phyloP scores from a whole-genome alignment of 192 early-diverging fungal species.

The Cetraspora pellucida region DNA sequence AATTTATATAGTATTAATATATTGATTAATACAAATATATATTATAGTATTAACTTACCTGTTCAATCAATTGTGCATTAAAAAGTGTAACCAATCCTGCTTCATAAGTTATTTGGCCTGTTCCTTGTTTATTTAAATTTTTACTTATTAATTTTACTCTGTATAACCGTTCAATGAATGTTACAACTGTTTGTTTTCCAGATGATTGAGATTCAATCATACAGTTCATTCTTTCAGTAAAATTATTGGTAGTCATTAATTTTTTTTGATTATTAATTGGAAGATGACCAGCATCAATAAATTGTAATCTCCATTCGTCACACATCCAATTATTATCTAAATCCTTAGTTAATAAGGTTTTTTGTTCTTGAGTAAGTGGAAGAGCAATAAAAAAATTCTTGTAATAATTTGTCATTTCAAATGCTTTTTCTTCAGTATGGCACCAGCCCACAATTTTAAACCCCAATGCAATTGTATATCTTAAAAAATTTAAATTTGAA shows the following conservation, averaged over 20 bases:
- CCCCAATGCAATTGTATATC: background rate
- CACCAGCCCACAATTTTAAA: background rate
- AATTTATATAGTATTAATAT: background rate
- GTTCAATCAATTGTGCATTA: too few relatives aligned
- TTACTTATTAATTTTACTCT: conserved; percentile 12
- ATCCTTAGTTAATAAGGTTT: background rate
- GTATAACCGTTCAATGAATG: conserved; percentile 8
- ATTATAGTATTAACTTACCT: background rate
- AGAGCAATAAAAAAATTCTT: conserved; percentile 11
- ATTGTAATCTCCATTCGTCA: background rate
- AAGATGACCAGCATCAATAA: background rate
- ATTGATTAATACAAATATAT: background rate
- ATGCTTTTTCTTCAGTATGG: background rate
- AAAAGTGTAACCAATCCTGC: too few relatives aligned
- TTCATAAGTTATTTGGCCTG: too few relatives aligned
- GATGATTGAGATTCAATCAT: conserved; percentile 4
- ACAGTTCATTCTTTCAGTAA: conserved; percentile 3
- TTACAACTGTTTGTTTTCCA: conserved; percentile 6
- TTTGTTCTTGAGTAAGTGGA: conserved; percentile 4
- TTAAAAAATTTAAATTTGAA: conserved; percentile 11
- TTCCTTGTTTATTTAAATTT: conserved; percentile 16
- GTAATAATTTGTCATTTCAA: background rate
- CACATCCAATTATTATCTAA: conserved; percentile 2
- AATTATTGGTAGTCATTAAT: conserved; percentile 18
- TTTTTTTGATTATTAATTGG: background rate